Base-by-base conservation (phyloP, 495 filamentous ascomycete species). In the Xylaria curta region DNA sequence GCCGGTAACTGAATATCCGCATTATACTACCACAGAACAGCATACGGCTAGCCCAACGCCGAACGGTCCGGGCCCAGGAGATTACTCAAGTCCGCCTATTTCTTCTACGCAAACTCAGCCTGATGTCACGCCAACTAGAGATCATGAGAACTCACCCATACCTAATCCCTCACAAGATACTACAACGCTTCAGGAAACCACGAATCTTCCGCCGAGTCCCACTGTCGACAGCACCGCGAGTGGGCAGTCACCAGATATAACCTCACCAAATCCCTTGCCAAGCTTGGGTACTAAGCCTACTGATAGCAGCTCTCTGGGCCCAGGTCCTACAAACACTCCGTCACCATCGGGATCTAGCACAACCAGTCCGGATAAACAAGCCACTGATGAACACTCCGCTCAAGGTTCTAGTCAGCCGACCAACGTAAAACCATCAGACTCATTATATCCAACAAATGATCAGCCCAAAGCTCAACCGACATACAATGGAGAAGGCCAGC, bases 401-500 rank as follows among this genome's bases (percentile, higher is more conserved):
- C 26, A 36, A 53, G 17, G 19, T 38, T 21, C 44, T 2, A 53
- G 13, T 19, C n/a, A 53, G 19, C 28, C 36, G 13, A 4, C n/a
- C 36, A n/a, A 63, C 15, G 19, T 9, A 38, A 6, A 63, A 24
- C 2, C n/a, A 21, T 1, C 9, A 44, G 12, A 21, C 58, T 10
- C 33, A n/a, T 38, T 8, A 38, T 19, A 60, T 60, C 31, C 21
- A 38, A 21, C 17, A 60, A n/a, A 26, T 28, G 60, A 24, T 28
- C 36, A 63, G 12, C 38, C 36, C 10, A 63, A 17, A 63, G 38
- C 36, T 63, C 60, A 63, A 63, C n/a, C 36, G 60, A 63, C n/a
- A 3, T 2, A 31, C 24, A 53, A 53, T 9, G 19, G 8, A 12
- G 26, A 17, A 46, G 19, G 10, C 12, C 38, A 42, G 38, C 9